Percentiles rank a stretch among this genome's conserved stretches.
Conservation (phyloP, 2,329 filamentous ascomycete genomes). For the Cladophialophora bantiana region DNA sequence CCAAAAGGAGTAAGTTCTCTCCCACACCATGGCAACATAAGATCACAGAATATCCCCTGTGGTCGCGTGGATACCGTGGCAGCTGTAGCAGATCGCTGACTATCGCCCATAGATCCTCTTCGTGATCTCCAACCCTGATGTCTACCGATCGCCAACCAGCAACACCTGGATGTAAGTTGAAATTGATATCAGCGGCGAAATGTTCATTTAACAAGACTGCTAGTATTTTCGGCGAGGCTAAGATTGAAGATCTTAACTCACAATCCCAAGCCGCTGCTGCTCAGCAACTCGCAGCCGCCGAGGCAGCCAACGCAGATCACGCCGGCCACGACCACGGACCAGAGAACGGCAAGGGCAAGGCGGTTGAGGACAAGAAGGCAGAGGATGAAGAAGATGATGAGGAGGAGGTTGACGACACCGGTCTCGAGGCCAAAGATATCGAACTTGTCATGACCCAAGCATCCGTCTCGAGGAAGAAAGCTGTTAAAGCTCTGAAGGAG, state of each 20-base stretch:
- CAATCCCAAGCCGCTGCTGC: slow-evolving; percentile 95
- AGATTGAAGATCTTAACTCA: slow-evolving; percentile 99
- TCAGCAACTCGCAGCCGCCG: slow-evolving; percentile 86
- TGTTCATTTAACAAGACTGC: slow-evolving; percentile 25
- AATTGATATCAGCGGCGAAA: neutral
- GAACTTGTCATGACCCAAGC: slow-evolving; percentile 99
- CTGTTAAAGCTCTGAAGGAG: slow-evolving; percentile 92
- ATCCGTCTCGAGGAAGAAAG: slow-evolving; percentile 96
- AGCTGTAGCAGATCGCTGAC: slow-evolving; percentile 9
- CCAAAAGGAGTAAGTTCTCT: slow-evolving; percentile 93
- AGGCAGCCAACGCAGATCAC: slow-evolving; percentile 65
- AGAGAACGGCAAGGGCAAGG: slow-evolving; percentile 72
- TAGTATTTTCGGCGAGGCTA: slow-evolving; percentile 99
- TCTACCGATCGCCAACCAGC: slow-evolving; percentile 99
- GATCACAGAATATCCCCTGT: neutral
- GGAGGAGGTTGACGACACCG: slow-evolving; percentile 93
- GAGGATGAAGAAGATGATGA: slow-evolving; percentile 88
- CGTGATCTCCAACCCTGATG: slow-evolving; percentile 99
- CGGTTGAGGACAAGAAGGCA: slow-evolving; percentile 67
- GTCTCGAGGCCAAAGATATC: slow-evolving; percentile 98
- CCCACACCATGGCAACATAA: neutral
- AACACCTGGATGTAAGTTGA: slow-evolving; percentile 97
- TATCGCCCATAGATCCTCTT: slow-evolving; percentile 79
- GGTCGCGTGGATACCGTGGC: neutral
- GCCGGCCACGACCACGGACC: slow-evolving; percentile 62